Conservation (phyloP, 495 filamentous ascomycete genomes). For the Penicillium paxilli region DNA sequence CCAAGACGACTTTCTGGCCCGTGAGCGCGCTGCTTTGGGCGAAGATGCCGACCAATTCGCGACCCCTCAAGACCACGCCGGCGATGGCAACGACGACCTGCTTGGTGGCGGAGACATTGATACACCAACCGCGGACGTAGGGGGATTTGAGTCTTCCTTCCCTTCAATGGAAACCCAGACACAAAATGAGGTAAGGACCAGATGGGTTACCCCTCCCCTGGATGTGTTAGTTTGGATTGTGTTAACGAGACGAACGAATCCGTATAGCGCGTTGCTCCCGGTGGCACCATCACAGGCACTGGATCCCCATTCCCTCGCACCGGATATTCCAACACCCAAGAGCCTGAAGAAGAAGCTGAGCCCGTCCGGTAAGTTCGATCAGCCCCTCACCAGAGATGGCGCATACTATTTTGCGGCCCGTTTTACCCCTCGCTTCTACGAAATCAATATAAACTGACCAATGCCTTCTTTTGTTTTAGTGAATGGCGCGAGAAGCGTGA, state of each 20-base stretch:
- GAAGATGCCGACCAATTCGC: conserved; percentile 92
- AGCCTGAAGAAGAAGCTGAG: conserved; percentile 77
- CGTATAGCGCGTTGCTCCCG: conserved; percentile 69
- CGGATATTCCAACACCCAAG: conserved; percentile 48
- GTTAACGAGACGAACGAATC: conserved; percentile 24
- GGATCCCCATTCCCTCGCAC: conserved; percentile 68
- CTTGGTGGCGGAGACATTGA: conserved; percentile 61
- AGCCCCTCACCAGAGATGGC: neutral
- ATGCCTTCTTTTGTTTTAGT: conserved; percentile 29
- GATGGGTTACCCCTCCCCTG: neutral
- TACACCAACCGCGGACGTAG: conserved; percentile 53
- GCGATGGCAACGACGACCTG: conserved; percentile 64
- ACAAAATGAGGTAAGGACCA: conserved; percentile 68
- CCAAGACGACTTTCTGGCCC: conserved; percentile 78
- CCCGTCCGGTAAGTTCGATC: conserved; percentile 62
- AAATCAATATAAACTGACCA: neutral
- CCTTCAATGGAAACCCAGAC: conserved; percentile 69
- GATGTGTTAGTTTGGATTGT: neutral
- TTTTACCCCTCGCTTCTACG: neutral
- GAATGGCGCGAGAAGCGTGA: conserved; percentile 92
- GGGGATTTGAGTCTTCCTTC: conserved; percentile 83
- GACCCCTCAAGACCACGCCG: conserved; percentile 69
- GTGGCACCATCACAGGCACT: conserved; percentile 85
- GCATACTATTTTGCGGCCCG: conserved; percentile 5
- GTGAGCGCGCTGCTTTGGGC: conserved; percentile 84